These are phyloP conservation scores for Oligophagozyma castellii DNA, from an alignment of 1,139 yeast species.

Conservation along the genomic window DNA sequence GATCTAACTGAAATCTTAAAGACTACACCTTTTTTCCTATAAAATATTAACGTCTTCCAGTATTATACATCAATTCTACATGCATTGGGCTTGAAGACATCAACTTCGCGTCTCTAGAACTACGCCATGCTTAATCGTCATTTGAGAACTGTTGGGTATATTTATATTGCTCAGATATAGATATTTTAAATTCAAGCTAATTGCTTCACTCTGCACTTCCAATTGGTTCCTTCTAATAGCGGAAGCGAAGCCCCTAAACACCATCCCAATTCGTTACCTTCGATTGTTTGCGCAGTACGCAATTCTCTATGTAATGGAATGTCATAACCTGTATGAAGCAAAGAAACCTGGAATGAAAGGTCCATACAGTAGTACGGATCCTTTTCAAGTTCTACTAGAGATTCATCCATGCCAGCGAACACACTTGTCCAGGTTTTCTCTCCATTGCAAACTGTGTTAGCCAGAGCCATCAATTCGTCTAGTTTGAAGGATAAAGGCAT, in stretches of 20 bases:
- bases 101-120: too few species aligned
- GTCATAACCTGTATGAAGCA: constrained; percentile 90
- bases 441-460: constrained; percentile 78
- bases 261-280: constrained; percentile 91
- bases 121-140: too few species aligned
- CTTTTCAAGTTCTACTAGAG: constrained; percentile 46
- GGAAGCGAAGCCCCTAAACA: constrained; percentile 96
- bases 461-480: constrained; percentile 68
- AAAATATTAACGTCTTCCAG: too few species aligned
- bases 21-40: too few species aligned
- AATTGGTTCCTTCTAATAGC: constrained; percentile 52
- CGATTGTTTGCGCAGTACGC: constrained; percentile 80
- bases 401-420: constrained; percentile 46
- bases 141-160: too few species aligned
- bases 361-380: constrained; percentile 95
- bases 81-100: too few species aligned
- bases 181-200: constrained; percentile 4
- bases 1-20: too few species aligned
- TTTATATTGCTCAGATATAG: too few species aligned
- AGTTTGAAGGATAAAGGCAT: constrained; percentile 85
- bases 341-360: constrained; percentile 74
- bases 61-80: too few species aligned
- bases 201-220: constrained; percentile 48
- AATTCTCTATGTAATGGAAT: constrained; percentile 83
- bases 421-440: constrained; percentile 55